Evolutionary conservation across 805 yeast genomes (phyloP), one percentile per base, ranked within the genome.

Genomic region (Ogataea angusta): DNA sequence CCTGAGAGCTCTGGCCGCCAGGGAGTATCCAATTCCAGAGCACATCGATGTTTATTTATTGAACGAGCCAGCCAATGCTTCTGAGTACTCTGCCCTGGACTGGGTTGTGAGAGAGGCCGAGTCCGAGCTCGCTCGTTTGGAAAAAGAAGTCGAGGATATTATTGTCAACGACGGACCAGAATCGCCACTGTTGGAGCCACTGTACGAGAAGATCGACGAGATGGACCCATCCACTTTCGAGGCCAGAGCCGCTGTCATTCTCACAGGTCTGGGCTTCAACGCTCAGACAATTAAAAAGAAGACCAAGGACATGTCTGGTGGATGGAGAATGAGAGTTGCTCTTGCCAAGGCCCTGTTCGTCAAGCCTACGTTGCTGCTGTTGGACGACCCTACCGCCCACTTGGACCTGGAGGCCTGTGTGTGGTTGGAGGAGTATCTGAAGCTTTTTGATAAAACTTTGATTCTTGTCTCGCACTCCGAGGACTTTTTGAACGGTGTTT

Each of bases 271-370:
- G 66, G 99, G 99, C 59, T 93, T 93, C 82, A 86, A 85, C 69
- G 60, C 84, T 42, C 68, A 69, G 52, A 91, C 98, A 42, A 91
- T 93, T 60, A 75, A 77, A 63, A 93, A 93, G 78, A 84, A 82
- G 70, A 93, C 99, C 59, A 90, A 88, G 69, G 98, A 93, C 63
- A 93, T 93, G 99, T 88, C 97, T 62, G 99, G 99, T 79, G 99
- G 99, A 66, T 93, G 99, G 99, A 89, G 89, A 75, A 93, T 93
- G 99, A 88, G 99, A 73, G 99, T 93, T 48, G 98, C 99, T 32
- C 75, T 93, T 48, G 96, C 96, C 46, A 93, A 93, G 70, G 99
- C 99, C 22, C 76, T 93, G 56, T 93, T 93, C 74, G 98, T 93
- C 53, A 91, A 93, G 75, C 99, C 99, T 62, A 90, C 98, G 37